Evolutionary conservation across 148 eudicot genomes (phyloP).

Genomic region (Cornus kousa): DNA sequence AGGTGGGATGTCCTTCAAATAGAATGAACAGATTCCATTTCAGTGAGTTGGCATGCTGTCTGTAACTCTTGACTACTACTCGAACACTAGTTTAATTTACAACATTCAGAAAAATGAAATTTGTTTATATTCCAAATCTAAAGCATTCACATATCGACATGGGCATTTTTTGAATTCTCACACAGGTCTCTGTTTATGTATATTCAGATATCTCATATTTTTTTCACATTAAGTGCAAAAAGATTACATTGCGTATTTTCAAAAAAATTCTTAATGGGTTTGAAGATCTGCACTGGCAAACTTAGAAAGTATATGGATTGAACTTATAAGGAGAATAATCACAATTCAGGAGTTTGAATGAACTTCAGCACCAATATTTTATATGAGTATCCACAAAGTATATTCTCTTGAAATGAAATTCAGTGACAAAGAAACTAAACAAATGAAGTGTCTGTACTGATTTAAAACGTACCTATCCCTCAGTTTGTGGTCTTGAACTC

Average conservation of each 20-base stretch:
- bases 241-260: neutral
- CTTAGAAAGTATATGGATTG: neutral
- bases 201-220: neutral
- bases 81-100: too few species aligned
- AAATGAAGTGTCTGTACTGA: too few species aligned
- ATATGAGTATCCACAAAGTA: too few species aligned
- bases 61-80: too few species aligned
- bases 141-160: neutral
- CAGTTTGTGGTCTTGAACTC: slow-evolving; percentile 9
- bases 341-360: neutral
- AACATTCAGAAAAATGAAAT: neutral
- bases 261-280: neutral
- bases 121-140: neutral
- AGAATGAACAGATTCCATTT: neutral
- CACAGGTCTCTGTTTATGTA: neutral
- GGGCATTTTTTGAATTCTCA: neutral
- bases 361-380: neutral
- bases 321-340: too few species aligned
- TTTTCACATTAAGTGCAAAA: neutral
- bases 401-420: too few species aligned
- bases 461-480: neutral
- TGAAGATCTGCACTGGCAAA: neutral
- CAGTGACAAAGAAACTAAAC: too few species aligned
- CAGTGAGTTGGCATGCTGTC: neutral
- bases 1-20: slow-evolving; percentile 41